phyloP scores from a whole-genome alignment of 306 rosid genomes.

The Geum urbanum region DNA sequence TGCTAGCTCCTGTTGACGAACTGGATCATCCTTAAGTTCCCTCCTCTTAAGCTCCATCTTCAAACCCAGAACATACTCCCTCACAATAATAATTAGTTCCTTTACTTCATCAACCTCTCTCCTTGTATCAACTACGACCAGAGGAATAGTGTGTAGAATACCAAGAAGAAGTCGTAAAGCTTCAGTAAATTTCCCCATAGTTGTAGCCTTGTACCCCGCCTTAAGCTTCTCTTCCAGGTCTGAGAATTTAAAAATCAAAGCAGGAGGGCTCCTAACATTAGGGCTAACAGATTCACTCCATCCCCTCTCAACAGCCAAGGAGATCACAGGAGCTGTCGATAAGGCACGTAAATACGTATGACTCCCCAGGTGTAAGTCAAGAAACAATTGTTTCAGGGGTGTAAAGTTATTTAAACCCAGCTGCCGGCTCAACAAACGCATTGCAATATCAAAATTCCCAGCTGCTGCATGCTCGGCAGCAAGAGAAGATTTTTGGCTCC shows the following conservation, averaged over 20 bases:
- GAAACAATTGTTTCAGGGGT: conserved; percentile 62
- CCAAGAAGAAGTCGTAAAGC: conserved; percentile 48
- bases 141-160: conserved; percentile 73
- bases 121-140: conserved; percentile 75
- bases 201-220: conserved; percentile 76
- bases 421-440: conserved; percentile 72
- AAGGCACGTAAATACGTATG: conserved; percentile 66
- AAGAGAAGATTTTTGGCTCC: conserved; percentile 78
- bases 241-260: conserved; percentile 60
- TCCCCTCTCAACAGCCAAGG: conserved; percentile 74
- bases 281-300: conserved; percentile 78
- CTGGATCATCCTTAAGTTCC: conserved; percentile 58
- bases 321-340: conserved; percentile 63
- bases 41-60: conserved; percentile 76
- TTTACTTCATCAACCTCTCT: conserved; percentile 91
- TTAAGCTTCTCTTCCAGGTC: conserved; percentile 79
- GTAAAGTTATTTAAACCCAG: conserved; percentile 66
- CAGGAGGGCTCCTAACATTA: conserved; percentile 72
- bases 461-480: conserved; percentile 97
- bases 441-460: conserved; percentile 79
- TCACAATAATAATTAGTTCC: conserved; percentile 67
- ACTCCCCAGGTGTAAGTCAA: conserved; percentile 60
- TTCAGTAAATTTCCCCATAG: conserved; percentile 69
- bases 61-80: conserved; percentile 72
- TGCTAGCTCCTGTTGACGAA: conserved; percentile 83